Conservation (phyloP, 495 filamentous ascomycete genomes). For the Margaritispora aquatica region DNA sequence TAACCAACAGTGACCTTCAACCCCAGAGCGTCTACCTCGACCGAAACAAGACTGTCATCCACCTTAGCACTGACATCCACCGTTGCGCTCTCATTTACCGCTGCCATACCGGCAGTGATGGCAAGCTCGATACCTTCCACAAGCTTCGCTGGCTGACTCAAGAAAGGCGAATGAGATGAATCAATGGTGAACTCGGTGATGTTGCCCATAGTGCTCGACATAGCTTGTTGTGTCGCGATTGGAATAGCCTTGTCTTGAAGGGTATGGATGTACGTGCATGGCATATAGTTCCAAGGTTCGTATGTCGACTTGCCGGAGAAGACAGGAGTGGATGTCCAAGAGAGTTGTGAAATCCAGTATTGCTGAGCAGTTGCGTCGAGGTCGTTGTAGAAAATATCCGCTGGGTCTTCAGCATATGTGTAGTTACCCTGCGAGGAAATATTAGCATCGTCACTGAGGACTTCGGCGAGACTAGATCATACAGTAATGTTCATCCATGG, state of each 20-base stretch:
- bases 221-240: neutral
- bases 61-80: too few relatives aligned
- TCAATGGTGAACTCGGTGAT: neutral
- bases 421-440: neutral
- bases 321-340: neutral
- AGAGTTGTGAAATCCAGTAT: neutral
- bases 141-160: conserved; percentile 23
- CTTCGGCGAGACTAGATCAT: too few relatives aligned
- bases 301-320: neutral
- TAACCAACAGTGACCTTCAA: too few relatives aligned
- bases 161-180: conserved; percentile 29
- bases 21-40: too few relatives aligned
- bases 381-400: conserved; percentile 1
- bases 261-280: neutral
- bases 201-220: neutral
- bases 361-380: neutral
- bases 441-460: too few relatives aligned
- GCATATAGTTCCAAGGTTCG: neutral
- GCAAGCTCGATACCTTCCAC: neutral
- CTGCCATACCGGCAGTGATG: too few relatives aligned
- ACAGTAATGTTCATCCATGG: neutral
- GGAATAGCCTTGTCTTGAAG: neutral
- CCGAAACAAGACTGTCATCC: too few relatives aligned
- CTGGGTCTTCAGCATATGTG: neutral
- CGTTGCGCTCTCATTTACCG: too few relatives aligned